These are phyloP conservation scores for Entrophospora sp. DNA, from an alignment of 192 early-diverging fungal genomes.

Conservation along the genomic window DNA sequence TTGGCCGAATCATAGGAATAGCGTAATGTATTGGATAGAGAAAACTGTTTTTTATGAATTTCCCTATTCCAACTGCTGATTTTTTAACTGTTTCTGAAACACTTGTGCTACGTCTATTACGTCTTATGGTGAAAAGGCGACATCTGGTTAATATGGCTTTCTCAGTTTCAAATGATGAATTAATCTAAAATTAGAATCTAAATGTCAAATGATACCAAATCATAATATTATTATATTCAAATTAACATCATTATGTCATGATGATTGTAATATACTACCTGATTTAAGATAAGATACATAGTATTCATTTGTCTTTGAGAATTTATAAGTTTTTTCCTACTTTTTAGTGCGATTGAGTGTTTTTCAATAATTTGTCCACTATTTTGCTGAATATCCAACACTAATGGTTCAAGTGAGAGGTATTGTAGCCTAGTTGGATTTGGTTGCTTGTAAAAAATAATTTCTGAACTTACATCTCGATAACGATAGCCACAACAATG, in stretches of 20 bases:
- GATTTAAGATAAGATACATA: constrained; percentile 40
- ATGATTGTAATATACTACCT: no score
- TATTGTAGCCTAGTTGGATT: constrained; percentile 55
- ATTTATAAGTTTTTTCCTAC: constrained; percentile 32
- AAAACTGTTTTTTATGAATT: constrained; percentile 26
- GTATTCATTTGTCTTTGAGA: constrained; percentile 26
- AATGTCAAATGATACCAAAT: neutral
- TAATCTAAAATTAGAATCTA: constrained; percentile 43
- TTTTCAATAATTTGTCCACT: constrained; percentile 25
- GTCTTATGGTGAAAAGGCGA: constrained; percentile 23
- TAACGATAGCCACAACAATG: constrained; percentile 34
- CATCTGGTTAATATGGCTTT: constrained; percentile 32
- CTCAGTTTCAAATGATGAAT: constrained; percentile 51
- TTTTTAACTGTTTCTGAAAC: constrained; percentile 32
- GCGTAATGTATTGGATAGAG: constrained; percentile 22
- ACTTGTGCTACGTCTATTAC: constrained; percentile 26
- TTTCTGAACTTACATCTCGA: constrained; percentile 34
- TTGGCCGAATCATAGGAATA: constrained; percentile 29
- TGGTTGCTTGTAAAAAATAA: constrained; percentile 50
- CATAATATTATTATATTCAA: neutral
- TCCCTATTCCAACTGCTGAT: constrained; percentile 29
- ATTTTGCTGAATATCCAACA: constrained; percentile 51
- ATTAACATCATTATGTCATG: neutral
- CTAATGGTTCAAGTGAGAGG: constrained; percentile 54
- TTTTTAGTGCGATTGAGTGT: constrained; percentile 27